A percentile compares a stretch with the other conserved stretches of the same genome.
Evolutionary conservation across 306 rosid genomes (phyloP).

Genomic region (Hippophae rhamnoides): DNA sequence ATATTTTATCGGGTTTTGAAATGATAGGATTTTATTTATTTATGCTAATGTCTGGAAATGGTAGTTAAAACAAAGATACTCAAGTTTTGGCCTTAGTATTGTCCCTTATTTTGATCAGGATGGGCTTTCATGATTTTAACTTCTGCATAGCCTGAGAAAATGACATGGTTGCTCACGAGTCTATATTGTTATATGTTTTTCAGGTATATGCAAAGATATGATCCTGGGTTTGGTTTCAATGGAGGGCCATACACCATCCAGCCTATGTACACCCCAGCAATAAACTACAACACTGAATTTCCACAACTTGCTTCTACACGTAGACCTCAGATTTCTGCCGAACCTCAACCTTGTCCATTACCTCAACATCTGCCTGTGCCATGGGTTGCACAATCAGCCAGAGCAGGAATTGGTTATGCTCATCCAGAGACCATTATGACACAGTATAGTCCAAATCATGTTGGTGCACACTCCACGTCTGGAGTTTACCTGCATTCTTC

Average conservation of each 20-base stretch:
- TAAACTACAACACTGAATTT: slow-evolving; percentile 90
- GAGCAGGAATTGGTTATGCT: slow-evolving; percentile 77
- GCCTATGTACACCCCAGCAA: slow-evolving; percentile 78
- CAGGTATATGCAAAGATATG: slow-evolving; percentile 96
- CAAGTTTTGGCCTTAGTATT: too few relatives aligned
- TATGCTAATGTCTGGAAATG: too few relatives aligned
- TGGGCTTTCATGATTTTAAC: too few relatives aligned
- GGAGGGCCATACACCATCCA: slow-evolving; percentile 81
- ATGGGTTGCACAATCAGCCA: slow-evolving; percentile 61
- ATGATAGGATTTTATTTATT: too few relatives aligned
- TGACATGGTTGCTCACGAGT: neutral
- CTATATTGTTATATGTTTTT: slow-evolving; percentile 2
- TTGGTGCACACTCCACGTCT: slow-evolving; percentile 59
- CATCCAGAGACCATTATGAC: slow-evolving; percentile 76
- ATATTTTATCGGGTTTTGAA: too few relatives aligned
- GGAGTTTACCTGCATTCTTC: slow-evolving; percentile 76
- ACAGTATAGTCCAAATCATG: slow-evolving; percentile 60
- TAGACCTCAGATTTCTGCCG: slow-evolving; percentile 70
- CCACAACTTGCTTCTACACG: slow-evolving; percentile 88
- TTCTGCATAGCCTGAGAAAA: neutral
- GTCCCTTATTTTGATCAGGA: too few relatives aligned
- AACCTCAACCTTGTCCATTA: slow-evolving; percentile 62
- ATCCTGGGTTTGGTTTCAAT: slow-evolving; percentile 92
- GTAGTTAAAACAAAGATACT: too few relatives aligned
- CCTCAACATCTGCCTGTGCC: slow-evolving; percentile 69